Conservation (phyloP, 2,329 filamentous ascomycete species). For the Exophiala sideris region DNA sequence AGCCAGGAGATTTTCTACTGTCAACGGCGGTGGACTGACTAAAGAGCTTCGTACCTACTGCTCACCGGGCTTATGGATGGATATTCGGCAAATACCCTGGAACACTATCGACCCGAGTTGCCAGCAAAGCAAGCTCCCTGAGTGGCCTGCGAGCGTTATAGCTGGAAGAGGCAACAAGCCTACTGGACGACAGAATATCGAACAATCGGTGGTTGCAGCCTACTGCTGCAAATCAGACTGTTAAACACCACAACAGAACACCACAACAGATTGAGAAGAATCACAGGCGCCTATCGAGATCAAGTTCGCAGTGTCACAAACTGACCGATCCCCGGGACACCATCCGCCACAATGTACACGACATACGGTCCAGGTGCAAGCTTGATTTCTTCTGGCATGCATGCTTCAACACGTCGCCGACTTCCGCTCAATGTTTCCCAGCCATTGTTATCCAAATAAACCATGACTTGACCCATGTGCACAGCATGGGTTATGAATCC, state of each 20-base stretch:
- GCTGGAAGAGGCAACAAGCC: too few species aligned
- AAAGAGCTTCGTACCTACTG: too few species aligned
- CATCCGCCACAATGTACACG: conserved; percentile 57
- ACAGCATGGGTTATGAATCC: conserved; percentile 60
- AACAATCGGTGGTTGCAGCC: too few species aligned
- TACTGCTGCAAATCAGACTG: too few species aligned
- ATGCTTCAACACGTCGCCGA: conserved; percentile 49
- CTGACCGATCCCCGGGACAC: conserved; percentile 52
- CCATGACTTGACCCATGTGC: conserved; percentile 61
- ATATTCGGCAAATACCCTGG: not conserved
- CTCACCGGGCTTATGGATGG: too few species aligned
- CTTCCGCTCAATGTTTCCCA: conserved; percentile 41
- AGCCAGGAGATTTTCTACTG: too few species aligned
- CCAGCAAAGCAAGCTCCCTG: too few species aligned
- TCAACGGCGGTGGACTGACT: too few species aligned
- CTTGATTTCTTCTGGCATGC: conserved; percentile 51
- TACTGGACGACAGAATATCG: not conserved
- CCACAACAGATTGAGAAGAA: too few species aligned
- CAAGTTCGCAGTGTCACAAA: conserved; percentile 39
- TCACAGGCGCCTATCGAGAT: not conserved
- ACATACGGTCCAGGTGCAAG: conserved; percentile 60
- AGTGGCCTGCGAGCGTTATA: too few species aligned
- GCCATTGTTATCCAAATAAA: conserved; percentile 50
- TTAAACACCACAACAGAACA: too few species aligned
- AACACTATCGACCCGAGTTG: too few species aligned